These are phyloP conservation scores for Penicillium italicum DNA, from an alignment of 2,329 filamentous ascomycete species.

Conservation along the genomic window DNA sequence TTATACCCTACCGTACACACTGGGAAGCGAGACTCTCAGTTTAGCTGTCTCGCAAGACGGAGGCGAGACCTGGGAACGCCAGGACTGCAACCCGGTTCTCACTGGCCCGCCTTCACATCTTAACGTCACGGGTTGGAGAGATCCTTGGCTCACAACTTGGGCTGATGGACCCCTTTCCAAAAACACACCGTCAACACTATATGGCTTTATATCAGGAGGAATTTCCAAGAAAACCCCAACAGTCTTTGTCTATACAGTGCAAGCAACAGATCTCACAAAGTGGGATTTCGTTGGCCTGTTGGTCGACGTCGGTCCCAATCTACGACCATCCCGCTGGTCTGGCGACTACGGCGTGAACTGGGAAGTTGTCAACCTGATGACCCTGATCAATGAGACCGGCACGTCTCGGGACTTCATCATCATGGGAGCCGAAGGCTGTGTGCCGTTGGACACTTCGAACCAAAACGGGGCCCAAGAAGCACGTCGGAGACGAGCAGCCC, in stretches of 20 bases:
- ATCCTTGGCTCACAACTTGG: slow-evolving; percentile 37
- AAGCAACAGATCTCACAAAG: slow-evolving; percentile 37
- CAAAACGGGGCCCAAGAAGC: slow-evolving; percentile 7
- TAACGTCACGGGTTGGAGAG: slow-evolving; percentile 43
- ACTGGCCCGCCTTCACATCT: slow-evolving; percentile 32
- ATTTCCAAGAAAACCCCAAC: slow-evolving; percentile 43
- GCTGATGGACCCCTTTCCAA: slow-evolving; percentile 4
- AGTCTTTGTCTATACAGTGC: slow-evolving; percentile 47
- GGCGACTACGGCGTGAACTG: slow-evolving; percentile 52
- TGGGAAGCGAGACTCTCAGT: slow-evolving; percentile 38
- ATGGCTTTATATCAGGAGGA: slow-evolving; percentile 51
- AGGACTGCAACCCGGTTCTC: slow-evolving; percentile 39
- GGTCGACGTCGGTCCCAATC: slow-evolving; percentile 40
- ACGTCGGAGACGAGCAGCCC: slow-evolving; percentile 23
- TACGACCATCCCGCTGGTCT: slow-evolving; percentile 45
- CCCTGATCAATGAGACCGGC: slow-evolving; percentile 33
- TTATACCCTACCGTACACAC: slow-evolving; percentile 38
- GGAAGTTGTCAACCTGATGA: slow-evolving; percentile 50
- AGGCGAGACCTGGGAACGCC: slow-evolving; percentile 38
- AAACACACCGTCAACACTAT: slow-evolving; percentile 29
- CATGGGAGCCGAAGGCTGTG: slow-evolving; percentile 47
- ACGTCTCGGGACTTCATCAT: slow-evolving; percentile 42
- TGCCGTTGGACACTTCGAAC: slow-evolving; percentile 8
- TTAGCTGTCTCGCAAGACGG: slow-evolving; percentile 39
- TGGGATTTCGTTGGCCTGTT: slow-evolving; percentile 49